These are phyloP conservation scores for Allium fistulosum DNA, from an alignment of 106 monocot genomes.

Conservation along the genomic window DNA sequence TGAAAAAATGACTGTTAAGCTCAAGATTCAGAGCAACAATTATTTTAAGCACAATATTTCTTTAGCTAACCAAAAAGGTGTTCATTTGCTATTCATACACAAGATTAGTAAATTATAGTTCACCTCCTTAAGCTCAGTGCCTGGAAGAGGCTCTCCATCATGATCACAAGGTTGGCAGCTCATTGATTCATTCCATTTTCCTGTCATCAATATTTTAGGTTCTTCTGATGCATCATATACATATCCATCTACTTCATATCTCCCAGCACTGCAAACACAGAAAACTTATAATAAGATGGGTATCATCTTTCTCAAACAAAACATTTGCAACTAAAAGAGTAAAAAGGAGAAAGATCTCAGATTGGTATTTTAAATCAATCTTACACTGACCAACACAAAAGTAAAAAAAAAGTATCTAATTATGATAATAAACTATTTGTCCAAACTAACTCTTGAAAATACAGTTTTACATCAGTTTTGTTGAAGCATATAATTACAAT, in stretches of 20 bases:
- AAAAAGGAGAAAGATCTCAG: not conserved
- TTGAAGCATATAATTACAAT: too few species aligned
- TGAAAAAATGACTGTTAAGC: too few species aligned
- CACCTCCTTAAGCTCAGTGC: conserved; percentile 89
- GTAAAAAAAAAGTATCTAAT: too few species aligned
- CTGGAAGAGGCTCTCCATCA: conserved; percentile 92
- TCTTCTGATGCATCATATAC: conserved; percentile 85
- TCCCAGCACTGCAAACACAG: conserved; percentile 42
- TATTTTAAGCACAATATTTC: too few species aligned
- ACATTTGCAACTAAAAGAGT: not conserved
- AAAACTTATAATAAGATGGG: not conserved
- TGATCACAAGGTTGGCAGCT: conserved; percentile 88
- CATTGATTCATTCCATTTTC: conserved; percentile 92
- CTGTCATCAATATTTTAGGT: conserved; percentile 87
- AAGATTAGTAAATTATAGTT: not conserved
- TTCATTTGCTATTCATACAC: too few species aligned
- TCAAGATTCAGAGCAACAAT: too few species aligned
- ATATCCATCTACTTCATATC: conserved; percentile 97
- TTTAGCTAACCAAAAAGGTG: too few species aligned
- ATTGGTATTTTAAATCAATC: not conserved
- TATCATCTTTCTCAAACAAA: too few species aligned
- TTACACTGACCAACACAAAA: not conserved
- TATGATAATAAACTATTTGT: too few species aligned
- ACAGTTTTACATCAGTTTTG: too few species aligned
- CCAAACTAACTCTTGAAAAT: too few species aligned